A percentile compares a stretch with the other conserved stretches of the same genome.
Evolutionary conservation across 257 asterid species (phyloP).

Genomic region (Nicotiana sylvestris): DNA sequence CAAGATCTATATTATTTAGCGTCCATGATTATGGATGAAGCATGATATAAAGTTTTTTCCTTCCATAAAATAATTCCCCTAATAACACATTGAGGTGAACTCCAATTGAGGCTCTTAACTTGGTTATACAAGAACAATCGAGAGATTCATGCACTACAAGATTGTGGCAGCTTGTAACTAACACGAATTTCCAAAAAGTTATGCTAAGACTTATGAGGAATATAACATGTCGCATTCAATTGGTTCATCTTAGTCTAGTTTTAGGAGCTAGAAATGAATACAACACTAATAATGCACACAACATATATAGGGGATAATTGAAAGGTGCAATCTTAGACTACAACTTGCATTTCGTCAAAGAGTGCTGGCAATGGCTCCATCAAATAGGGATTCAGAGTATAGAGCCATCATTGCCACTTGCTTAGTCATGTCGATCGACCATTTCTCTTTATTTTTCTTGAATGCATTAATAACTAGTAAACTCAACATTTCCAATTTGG

Average conservation of each 20-base stretch:
- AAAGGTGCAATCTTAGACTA: not conserved
- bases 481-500: not conserved
- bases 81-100: too few relatives aligned
- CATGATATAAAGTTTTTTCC: too few relatives aligned
- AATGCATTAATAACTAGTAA: not conserved
- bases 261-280: not conserved
- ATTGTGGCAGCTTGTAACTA: not conserved
- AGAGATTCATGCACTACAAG: too few relatives aligned
- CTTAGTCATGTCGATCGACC: not conserved
- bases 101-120: too few relatives aligned
- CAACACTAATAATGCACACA: not conserved
- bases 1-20: too few relatives aligned
- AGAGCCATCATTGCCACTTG: not conserved
- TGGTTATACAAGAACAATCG: too few relatives aligned
- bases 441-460: not conserved
- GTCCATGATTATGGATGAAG: too few relatives aligned
- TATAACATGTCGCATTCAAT: not conserved
- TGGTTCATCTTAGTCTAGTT: not conserved
- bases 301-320: not conserved
- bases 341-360: not conserved
- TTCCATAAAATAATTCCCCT: too few relatives aligned
- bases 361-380: not conserved
- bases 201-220: not conserved
- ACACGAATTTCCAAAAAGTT: not conserved
- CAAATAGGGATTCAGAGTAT: not conserved